Conservation (phyloP, 2,329 filamentous ascomycete species). For the Colletotrichum tanaceti region DNA sequence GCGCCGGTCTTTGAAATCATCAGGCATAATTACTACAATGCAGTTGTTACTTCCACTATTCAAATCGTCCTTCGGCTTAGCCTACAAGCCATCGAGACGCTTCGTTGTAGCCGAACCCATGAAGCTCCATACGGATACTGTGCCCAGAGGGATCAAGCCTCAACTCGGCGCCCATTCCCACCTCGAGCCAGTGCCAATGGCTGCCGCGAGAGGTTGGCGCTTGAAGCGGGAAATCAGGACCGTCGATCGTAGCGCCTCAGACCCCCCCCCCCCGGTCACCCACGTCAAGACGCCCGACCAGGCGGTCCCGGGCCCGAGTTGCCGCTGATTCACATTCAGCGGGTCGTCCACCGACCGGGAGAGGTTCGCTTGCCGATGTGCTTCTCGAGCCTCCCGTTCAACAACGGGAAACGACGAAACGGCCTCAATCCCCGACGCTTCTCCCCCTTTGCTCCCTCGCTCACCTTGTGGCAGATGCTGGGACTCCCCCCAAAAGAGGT, state of each 20-base stretch:
- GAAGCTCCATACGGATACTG: conserved; percentile 7
- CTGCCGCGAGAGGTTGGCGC: no score
- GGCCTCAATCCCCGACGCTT: not conserved
- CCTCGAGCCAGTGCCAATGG: conserved; percentile 1
- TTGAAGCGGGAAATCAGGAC: not conserved
- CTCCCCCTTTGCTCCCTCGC: no score
- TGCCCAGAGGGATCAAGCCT: conserved; percentile 13
- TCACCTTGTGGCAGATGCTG: no score
- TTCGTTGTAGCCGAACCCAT: not conserved
- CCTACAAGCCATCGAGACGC: no score
- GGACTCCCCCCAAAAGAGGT: no score
- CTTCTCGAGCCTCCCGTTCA: not conserved
- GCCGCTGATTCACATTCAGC: conserved; percentile 35
- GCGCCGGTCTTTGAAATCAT: no score
- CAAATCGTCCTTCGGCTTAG: not conserved
- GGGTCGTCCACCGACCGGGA: conserved; percentile 16
- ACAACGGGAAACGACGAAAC: not conserved
- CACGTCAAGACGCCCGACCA: conserved; percentile 8
- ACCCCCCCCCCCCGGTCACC: not conserved
- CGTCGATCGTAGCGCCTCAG: conserved; percentile 14
- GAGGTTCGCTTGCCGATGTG: not conserved
- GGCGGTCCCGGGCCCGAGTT: not conserved
- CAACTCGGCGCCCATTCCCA: not conserved
- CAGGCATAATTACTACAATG: no score
- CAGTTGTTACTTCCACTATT: not conserved